phyloP scores from a whole-genome alignment of 306 rosid species.

The Casuarina equisetifolia region DNA sequence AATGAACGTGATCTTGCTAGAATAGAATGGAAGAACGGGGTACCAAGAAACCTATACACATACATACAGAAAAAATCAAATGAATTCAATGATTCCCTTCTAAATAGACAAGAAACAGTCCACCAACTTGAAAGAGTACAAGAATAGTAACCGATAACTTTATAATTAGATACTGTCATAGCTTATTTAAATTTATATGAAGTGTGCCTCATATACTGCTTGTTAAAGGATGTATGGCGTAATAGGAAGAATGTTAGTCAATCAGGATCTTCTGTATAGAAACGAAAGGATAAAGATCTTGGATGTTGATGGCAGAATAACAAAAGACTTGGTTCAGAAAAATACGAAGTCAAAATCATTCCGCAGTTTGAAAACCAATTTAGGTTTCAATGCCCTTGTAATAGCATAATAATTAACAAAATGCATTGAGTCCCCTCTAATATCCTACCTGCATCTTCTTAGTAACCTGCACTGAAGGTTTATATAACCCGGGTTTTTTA shows the following conservation, averaged over 20 bases:
- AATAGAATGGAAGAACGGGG: constrained; percentile 93
- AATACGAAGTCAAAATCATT: background rate
- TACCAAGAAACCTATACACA: constrained; percentile 80
- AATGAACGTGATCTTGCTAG: constrained; percentile 57
- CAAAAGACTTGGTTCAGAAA: background rate
- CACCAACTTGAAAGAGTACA: background rate
- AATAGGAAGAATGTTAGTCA: constrained; percentile 10
- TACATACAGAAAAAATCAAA: constrained; percentile 29
- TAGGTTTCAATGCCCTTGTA: background rate
- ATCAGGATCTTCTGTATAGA: background rate
- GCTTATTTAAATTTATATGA: constrained; percentile 4
- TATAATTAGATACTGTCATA: constrained; percentile 1
- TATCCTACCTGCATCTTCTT: background rate
- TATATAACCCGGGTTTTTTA: background rate
- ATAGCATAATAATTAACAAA: background rate
- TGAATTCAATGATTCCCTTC: constrained; percentile 3
- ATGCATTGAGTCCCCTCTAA: background rate
- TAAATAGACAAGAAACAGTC: constrained; percentile 1
- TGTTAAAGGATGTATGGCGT: background rate
- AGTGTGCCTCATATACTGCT: constrained; percentile 3
- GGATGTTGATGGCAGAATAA: background rate
- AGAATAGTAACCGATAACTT: background rate
- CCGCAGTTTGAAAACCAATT: background rate
- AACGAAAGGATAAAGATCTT: background rate
- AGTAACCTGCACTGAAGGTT: background rate